These are phyloP conservation scores for Euphorbia peplus DNA, from an alignment of 345 rosid species.

Conservation along the genomic window DNA sequence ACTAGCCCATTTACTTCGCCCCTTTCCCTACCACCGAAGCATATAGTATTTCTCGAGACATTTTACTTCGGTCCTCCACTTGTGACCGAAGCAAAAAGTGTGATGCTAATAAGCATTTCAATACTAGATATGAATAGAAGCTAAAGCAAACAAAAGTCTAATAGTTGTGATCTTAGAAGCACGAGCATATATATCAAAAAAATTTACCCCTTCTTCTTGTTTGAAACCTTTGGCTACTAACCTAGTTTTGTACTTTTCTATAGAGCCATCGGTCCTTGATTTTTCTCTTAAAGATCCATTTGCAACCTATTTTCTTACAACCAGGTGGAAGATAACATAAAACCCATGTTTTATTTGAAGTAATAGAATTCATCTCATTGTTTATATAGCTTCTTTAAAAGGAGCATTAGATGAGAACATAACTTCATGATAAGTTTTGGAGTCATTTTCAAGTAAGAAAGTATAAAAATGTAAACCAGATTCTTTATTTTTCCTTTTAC, in stretches of 20 bases:
- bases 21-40: no score
- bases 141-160: not conserved
- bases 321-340: not conserved
- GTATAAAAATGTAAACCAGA: no score
- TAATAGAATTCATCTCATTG: not conserved
- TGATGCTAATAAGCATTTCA: no score
- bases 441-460: no score
- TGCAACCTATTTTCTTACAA: not conserved
- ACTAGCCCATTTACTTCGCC: no score
- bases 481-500: no score
- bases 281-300: not conserved
- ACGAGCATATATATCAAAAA: not conserved
- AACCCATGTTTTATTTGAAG: not conserved
- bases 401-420: not conserved
- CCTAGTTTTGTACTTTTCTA: not conserved
- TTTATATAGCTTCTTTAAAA: not conserved
- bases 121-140: no score
- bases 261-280: not conserved
- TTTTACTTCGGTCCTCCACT: no score
- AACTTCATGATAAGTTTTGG: not conserved
- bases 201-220: not conserved
- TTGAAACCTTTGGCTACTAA: not conserved
- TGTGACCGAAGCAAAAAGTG: no score
- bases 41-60: no score
- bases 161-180: not conserved